A percentile compares a stretch with the other conserved stretches of the same genome.
Conservation (phyloP, 306 rosid species). For the Fragaria nilgerrensis region DNA sequence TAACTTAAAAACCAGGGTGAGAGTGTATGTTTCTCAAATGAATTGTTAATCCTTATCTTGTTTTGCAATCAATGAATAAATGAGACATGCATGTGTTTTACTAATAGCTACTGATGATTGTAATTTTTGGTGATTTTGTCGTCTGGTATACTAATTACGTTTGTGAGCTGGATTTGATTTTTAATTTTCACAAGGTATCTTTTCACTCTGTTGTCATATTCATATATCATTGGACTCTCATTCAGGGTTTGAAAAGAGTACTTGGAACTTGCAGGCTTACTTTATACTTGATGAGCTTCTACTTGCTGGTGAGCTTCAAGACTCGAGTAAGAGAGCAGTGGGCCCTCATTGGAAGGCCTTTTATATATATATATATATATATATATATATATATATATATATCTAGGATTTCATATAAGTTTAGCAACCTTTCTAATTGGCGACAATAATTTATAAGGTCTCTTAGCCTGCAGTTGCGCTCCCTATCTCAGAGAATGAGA, state of each 20-base stretch:
- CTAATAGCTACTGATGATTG: background rate
- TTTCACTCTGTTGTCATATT: no score
- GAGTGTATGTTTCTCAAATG: background rate
- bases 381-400: no score
- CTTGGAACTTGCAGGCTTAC: constrained; percentile 53
- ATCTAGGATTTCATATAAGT: no score
- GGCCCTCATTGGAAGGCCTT: no score
- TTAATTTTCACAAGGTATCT: constrained; percentile 84
- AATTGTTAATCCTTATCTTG: background rate
- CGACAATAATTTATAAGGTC: no score
- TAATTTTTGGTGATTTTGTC: background rate
- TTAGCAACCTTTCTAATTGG: no score
- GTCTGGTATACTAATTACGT: constrained; percentile 33
- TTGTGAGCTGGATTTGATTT: constrained; percentile 78
- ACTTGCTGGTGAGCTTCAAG: constrained; percentile 94
- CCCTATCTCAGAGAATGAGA: no score
- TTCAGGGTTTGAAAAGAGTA: constrained; percentile 5
- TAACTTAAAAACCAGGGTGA: no score
- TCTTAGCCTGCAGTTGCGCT: no score
- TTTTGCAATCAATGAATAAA: no score
- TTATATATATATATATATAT: no score
- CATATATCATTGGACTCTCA: background rate
- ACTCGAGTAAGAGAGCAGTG: constrained; percentile 87
- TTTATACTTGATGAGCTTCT: constrained; percentile 79
- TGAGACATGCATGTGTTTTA: background rate